Evolutionary conservation across 768 basidiomycete species (phyloP).

Genomic region (Chalciporus piperatus): DNA sequence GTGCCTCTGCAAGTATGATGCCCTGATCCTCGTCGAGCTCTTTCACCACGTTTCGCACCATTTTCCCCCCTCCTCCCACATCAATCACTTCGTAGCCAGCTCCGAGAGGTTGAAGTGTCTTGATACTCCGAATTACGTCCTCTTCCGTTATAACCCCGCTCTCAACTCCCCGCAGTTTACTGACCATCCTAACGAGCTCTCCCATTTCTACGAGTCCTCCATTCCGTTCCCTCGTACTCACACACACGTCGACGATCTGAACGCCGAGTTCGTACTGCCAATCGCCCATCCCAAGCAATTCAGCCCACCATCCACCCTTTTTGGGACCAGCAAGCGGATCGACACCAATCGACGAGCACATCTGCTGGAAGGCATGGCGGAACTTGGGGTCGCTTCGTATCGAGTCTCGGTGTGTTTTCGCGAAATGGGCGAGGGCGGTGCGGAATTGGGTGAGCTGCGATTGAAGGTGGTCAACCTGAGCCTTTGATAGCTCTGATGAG

Average conservation of each 20-base stretch:
- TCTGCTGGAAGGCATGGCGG: constrained; percentile 89
- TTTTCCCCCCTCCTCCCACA: constrained; percentile 64
- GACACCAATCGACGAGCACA: constrained; percentile 93
- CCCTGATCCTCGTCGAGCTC: constrained; percentile 91
- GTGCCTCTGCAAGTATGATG: constrained; percentile 72
- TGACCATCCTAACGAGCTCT: constrained; percentile 78
- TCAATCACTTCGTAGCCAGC: constrained; percentile 89
- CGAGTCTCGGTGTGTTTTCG: constrained; percentile 75
- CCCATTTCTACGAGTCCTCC: constrained; percentile 90
- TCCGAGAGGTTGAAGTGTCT: constrained; percentile 81
- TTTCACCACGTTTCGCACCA: constrained; percentile 87
- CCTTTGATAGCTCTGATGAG: constrained; percentile 70
- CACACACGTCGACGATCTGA: constrained; percentile 90
- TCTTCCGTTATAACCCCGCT: constrained; percentile 78
- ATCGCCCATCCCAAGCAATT: constrained; percentile 83
- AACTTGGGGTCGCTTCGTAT: constrained; percentile 85
- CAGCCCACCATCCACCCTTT: constrained; percentile 90
- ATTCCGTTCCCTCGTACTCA: constrained; percentile 83
- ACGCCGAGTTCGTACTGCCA: constrained; percentile 97
- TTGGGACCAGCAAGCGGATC: constrained; percentile 89
- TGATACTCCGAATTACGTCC: constrained; percentile 80
- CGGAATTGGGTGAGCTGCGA: constrained; percentile 84
- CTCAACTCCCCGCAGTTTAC: constrained; percentile 67
- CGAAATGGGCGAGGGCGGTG: constrained; percentile 74
- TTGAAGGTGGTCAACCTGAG: constrained; percentile 77